Conservation (phyloP, 768 basidiomycete species). For the Boletus sp. region DNA sequence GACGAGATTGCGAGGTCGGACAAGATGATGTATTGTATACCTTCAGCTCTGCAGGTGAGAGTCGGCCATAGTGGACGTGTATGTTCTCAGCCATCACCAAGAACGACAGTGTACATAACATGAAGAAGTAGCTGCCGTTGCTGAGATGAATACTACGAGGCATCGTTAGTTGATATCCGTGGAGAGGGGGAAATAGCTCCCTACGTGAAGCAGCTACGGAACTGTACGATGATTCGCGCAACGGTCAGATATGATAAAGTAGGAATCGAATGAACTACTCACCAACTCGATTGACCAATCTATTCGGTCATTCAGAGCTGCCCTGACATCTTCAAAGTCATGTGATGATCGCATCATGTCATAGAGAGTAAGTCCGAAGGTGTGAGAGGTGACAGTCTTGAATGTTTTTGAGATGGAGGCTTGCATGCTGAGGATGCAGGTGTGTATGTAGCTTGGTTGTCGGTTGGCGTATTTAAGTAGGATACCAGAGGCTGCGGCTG, state of each 20-base stretch:
- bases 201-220: slow-evolving; percentile 12
- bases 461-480: neutral
- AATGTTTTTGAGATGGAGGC: neutral
- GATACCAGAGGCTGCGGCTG: neutral
- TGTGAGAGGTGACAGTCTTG: neutral
- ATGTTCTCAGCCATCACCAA: slow-evolving; percentile 20
- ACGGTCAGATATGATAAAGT: neutral
- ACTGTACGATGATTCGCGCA: neutral
- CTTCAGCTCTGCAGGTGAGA: slow-evolving; percentile 23
- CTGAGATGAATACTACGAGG: slow-evolving; percentile 18
- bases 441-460: neutral
- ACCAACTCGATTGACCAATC: slow-evolving; percentile 25
- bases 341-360: slow-evolving; percentile 13
- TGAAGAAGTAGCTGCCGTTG: slow-evolving; percentile 7
- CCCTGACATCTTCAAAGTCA: slow-evolving; percentile 23
- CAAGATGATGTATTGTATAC: too few relatives aligned
- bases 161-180: neutral
- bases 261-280: neutral
- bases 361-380: slow-evolving; percentile 15
- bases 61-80: slow-evolving; percentile 19
- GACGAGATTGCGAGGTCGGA: neutral
- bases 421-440: slow-evolving; percentile 7
- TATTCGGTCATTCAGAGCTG: slow-evolving; percentile 11
- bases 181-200: neutral
- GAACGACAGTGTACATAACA: slow-evolving; percentile 11